Evolutionary conservation across 306 rosid genomes (phyloP), one percentile per base, ranked within the genome.

Genomic region (Dalbergia oliveri): DNA sequence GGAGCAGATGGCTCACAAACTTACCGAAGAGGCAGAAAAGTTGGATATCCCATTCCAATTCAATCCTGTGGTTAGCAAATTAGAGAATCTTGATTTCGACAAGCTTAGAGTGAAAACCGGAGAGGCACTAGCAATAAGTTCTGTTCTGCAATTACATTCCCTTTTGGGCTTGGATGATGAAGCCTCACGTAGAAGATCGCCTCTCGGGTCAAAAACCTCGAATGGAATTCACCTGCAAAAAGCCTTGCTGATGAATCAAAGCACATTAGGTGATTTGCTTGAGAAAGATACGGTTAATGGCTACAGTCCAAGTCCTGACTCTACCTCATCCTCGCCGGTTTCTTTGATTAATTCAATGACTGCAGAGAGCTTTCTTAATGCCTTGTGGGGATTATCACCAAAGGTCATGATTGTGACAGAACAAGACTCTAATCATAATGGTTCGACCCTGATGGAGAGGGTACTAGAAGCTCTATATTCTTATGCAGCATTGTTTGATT

Each of bases 91-190:
- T 58, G 90, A 92, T 74, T 84, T 89, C 8, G 97, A 94, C 44
- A 92, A 89, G 56, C 97, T 94, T 69, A 91, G 93, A 1, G 94
- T 92, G 66, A 94, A 94, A 85, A 92, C 97, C 0, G 98, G 97
- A 54, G 97, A 94, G 86, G 97, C 93, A 6, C 81, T 94, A 54
- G 97, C 95, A 12, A 86, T 94, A 80, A 92, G 89, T 78, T 89
- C 97, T 43, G 88, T 86, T 57, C 88, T 92, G 64, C 93, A 90
- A 69, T 82, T 94, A 41, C 97, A 94, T 74, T 82, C 93, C 65
- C 94, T 94, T 66, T 74, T 92, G 89, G 89, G 86, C 53, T 87
- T 81, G 66, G 97, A 94, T 58, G 93, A 90, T 12, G 95, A 92
- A 77, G 79, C 77, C 66, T 79, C 59, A 54, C 64, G 87, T 64